Evolutionary conservation across 176 grass and related monocot genomes (phyloP), one percentile per base, ranked within the genome.

Genomic region (Pontederia crassipes): DNA sequence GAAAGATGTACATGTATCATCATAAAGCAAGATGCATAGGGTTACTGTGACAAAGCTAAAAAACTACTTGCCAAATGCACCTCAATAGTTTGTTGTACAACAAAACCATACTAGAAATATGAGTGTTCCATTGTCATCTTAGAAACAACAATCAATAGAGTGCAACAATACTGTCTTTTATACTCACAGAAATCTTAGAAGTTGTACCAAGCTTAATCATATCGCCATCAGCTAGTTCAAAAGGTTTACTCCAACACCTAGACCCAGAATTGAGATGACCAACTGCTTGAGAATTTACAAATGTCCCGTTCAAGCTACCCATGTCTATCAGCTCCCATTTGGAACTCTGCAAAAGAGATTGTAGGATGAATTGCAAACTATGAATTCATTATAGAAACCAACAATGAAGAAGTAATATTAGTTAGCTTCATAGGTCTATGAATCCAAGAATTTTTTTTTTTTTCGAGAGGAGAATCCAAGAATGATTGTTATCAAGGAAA

Each of bases 251-350:
- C 76, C 69, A 74, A 59, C 74, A 62, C 60, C 89, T 95, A 28
- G 89, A 88, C 28, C 69, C 75, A 70, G 49, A 57, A 80, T 85
- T 62, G 18, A 75, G 76, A 62, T 95, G 78, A 62, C 85, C 75
- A 75, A 95, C 62, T 2, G 56, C 61, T 28, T 64, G 70, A 57
- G 81, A 82, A 60, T 95, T 95, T 76, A 95, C 55, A 57, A 74
- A 88, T 52, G 89, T 95, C 54, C 89, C 89, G 61, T 95, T 95
- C 74, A 95, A 87, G 77, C 89, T 95, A 66, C 89, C 89, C 78
- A 88, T 69, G 70, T 95, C 89, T 48, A 84, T 80, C 64, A 95
- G 75, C 59, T 95, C 89, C 89, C 89, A 95, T 80, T 77, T 85
- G 65, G 54, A 27, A 62, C 58, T 82, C 89, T 94, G 78, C 64